Evolutionary conservation across 2,329 filamentous ascomycete genomes (phyloP).

Genomic region (Fusarium euwallaceae): DNA sequence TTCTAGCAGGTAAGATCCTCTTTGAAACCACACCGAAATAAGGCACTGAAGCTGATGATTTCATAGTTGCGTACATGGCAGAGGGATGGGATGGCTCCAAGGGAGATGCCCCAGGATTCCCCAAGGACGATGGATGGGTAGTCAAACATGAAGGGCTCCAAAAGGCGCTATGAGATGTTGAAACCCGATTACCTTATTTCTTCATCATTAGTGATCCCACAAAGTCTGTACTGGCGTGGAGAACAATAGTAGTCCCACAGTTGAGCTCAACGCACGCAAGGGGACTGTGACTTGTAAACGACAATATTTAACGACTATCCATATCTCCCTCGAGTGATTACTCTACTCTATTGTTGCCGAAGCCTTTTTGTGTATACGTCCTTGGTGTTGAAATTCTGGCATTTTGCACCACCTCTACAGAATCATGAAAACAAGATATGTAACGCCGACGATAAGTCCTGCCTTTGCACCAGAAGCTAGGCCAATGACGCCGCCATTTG

Average conservation of each 20-base stretch:
- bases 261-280: background rate
- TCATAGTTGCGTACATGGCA: conserved; percentile 53
- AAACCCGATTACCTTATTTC: too few relatives aligned
- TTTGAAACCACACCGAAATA: rapidly evolving
- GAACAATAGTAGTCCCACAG: background rate
- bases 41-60: background rate
- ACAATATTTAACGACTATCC: background rate
- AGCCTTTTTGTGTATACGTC: background rate
- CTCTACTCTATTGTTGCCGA: background rate
- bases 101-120: conserved; percentile 53
- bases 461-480: background rate
- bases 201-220: too few relatives aligned
- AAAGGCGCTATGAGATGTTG: conserved; percentile 47
- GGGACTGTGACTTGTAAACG: background rate
- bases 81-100: conserved; percentile 44
- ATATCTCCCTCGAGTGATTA: background rate
- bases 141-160: conserved; percentile 52
- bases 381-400: background rate
- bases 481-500: background rate
- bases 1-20: conserved; percentile 45
- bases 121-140: conserved; percentile 50
- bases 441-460: background rate
- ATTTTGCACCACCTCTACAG: background rate
- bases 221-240: background rate
- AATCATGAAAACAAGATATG: background rate